Evolutionary conservation across 352 stramenopile genomes (phyloP), one percentile per base, ranked within the genome.

Genomic region (Globisporangium solare): DNA sequence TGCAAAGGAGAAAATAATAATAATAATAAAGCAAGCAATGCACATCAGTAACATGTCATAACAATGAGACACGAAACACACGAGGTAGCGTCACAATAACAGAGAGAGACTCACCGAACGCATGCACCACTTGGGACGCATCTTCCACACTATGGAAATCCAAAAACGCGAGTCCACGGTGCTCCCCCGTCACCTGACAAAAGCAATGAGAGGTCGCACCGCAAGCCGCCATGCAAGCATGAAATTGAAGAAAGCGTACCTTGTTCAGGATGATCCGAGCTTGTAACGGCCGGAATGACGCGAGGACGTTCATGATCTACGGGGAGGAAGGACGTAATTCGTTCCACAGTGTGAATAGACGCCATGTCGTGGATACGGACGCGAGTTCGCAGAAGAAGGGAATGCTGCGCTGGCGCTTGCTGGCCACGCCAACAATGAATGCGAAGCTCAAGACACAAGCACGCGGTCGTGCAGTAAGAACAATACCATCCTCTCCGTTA

Each of bases 121-220:
- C 63, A 17, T 73, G 62, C 47, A 91, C 56, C 14, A 81, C 81
- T 54, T 71, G 55, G 22, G 59, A 76, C 6, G 85, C 81, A 47
- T 67, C 69, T 15, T 87, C 72, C 3, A 88, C 60, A 10, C 60
- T 76, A 7, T 67, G 61, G 65, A 95, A 93, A 46, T 91, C 73
- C 27, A 88, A 79, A 47, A 92, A 95, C 6, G 77, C 85, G 58
- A 95, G 92, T 45, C 85, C 85, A 10, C 85, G 79, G 47, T 72
- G 63, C 53, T 88, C 74, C 22, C 80, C 77, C 24, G 83, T 91
- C 14, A 60, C 51, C 77, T 84, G 21, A 51, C 20, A 31, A 6
- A 47, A 43, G 15, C 27, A 35, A 6, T 35, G 27, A 35, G 27
- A 35, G 27, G 10, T 35, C 27, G 27, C 10, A 10, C 10, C 27